phyloP scores from a whole-genome alignment of 805 yeast genomes.

The Kodamaea lidongshanica region DNA sequence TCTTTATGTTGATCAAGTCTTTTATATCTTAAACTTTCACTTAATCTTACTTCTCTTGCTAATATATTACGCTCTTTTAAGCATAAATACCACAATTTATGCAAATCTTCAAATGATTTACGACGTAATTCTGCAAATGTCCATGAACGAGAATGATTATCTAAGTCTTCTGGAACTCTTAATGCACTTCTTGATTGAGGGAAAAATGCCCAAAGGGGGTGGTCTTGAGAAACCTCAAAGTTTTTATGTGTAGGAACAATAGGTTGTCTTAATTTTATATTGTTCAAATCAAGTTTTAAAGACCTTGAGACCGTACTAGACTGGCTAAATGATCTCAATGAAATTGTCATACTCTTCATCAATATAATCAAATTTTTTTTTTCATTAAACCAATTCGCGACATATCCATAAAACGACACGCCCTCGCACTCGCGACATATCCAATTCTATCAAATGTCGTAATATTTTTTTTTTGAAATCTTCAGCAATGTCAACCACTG shows the following conservation, averaged over 20 bases:
- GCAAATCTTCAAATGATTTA: constrained; percentile 87
- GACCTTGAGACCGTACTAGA: no score
- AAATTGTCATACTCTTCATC: no score
- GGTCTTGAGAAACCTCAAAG: constrained; percentile 69
- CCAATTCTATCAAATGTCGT: background rate
- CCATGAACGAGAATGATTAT: constrained; percentile 70
- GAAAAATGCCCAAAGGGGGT: constrained; percentile 95
- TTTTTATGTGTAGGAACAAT: constrained; percentile 76
- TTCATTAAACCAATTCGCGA: no score
- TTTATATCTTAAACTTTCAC: constrained; percentile 24
- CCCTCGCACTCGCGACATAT: no score
- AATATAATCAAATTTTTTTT: no score
- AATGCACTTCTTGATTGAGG: constrained; percentile 44
- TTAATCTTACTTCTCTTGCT: constrained; percentile 66
- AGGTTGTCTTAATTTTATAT: constrained; percentile 64
- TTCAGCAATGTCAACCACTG: constrained; percentile 33
- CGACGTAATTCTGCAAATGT: constrained; percentile 80
- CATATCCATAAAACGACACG: no score
- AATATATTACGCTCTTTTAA: constrained; percentile 76
- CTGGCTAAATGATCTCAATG: no score
- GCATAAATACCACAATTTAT: constrained; percentile 83
- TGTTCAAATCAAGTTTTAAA: constrained; percentile 18
- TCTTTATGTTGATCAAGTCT: constrained; percentile 34
- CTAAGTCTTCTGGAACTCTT: constrained; percentile 51
- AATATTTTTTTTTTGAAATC: no score